These are phyloP conservation scores for Aspergillus transmontanensis DNA, from an alignment of 2,329 filamentous ascomycete species.

Conservation along the genomic window DNA sequence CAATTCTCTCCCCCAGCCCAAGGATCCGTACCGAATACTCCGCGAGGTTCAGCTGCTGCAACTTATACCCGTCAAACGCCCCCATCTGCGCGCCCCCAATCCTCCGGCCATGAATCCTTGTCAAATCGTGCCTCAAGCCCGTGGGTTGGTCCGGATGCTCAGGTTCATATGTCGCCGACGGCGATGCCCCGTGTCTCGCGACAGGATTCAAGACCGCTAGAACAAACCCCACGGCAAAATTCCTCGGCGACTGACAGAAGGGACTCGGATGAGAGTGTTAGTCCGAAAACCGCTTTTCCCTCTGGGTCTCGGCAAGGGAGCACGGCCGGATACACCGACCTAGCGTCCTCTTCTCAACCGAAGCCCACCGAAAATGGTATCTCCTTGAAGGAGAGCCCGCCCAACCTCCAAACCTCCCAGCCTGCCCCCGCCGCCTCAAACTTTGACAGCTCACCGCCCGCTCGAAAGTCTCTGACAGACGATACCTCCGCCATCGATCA, in stretches of 20 bases:
- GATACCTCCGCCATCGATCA: slow-evolving; percentile 16
- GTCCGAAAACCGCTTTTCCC: slow-evolving; percentile 66
- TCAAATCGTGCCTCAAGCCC: slow-evolving; percentile 35
- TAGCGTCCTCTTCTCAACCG: slow-evolving; percentile 23
- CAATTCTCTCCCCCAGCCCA: slow-evolving; percentile 39
- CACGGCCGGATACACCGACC: slow-evolving; percentile 28
- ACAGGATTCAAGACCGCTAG: slow-evolving; percentile 46
- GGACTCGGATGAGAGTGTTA: slow-evolving; percentile 73
- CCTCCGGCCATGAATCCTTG: slow-evolving; percentile 40
- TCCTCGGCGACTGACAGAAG: slow-evolving; percentile 65
- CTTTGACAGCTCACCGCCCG: slow-evolving; percentile 33
- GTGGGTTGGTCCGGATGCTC: slow-evolving; percentile 34
- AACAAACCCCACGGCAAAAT: slow-evolving; percentile 33
- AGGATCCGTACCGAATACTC: slow-evolving; percentile 51
- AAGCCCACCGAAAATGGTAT: slow-evolving; percentile 32
- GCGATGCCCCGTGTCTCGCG: slow-evolving; percentile 30
- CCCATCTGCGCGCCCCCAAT: slow-evolving; percentile 38
- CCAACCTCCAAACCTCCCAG: slow-evolving; percentile 16
- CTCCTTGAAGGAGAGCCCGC: slow-evolving; percentile 26
- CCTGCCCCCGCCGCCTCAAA: slow-evolving; percentile 20
- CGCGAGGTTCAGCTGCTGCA: slow-evolving; percentile 48
- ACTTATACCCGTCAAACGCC: slow-evolving; percentile 39
- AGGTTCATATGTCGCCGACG: slow-evolving; percentile 34
- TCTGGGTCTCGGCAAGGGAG: slow-evolving; percentile 34
- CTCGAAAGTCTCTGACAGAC: slow-evolving; percentile 19